Conservation (phyloP, 1,284 basidiomycete genomes). For the Veloboletus limbatus region DNA sequence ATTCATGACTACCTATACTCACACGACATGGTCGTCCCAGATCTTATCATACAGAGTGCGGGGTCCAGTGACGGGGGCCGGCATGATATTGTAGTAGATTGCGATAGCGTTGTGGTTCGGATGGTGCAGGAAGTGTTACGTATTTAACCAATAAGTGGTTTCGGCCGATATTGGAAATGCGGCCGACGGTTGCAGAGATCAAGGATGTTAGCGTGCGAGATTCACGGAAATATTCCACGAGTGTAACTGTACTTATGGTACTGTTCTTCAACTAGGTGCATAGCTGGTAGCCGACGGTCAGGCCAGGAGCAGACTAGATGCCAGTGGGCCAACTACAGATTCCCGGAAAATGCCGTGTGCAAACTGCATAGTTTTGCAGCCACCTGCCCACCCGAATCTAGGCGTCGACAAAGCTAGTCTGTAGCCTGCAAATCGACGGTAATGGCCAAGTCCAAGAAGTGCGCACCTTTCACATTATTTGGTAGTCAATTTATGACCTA, state of each 20-base stretch:
- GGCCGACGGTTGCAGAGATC: conserved; percentile 17
- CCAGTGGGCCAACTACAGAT: no score
- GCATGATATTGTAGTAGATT: conserved; percentile 42
- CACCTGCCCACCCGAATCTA: conserved; percentile 26
- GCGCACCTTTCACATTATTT: conserved; percentile 20
- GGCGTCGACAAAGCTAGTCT: background rate
- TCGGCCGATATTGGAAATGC: conserved; percentile 24
- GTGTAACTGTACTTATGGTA: no score
- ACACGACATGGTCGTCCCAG: conserved; percentile 95
- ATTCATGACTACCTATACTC: conserved; percentile 32
- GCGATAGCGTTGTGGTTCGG: conserved; percentile 4
- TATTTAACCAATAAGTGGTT: background rate
- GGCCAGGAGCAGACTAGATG: no score
- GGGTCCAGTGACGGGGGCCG: conserved; percentile 54
- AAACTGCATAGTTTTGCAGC: conserved; percentile 45
- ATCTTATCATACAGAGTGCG: conserved; percentile 95
- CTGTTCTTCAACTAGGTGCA: no score
- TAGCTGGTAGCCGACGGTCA: no score
- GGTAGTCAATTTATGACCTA: conserved; percentile 10
- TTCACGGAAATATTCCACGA: no score
- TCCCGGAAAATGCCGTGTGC: conserved; percentile 23
- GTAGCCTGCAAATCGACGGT: conserved; percentile 38
- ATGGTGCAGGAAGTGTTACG: no score
- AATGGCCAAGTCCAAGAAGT: conserved; percentile 89
- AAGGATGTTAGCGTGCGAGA: no score